Evolutionary conservation across 2,329 filamentous ascomycete genomes (phyloP).

Genomic region (Byssochlamys sp.): DNA sequence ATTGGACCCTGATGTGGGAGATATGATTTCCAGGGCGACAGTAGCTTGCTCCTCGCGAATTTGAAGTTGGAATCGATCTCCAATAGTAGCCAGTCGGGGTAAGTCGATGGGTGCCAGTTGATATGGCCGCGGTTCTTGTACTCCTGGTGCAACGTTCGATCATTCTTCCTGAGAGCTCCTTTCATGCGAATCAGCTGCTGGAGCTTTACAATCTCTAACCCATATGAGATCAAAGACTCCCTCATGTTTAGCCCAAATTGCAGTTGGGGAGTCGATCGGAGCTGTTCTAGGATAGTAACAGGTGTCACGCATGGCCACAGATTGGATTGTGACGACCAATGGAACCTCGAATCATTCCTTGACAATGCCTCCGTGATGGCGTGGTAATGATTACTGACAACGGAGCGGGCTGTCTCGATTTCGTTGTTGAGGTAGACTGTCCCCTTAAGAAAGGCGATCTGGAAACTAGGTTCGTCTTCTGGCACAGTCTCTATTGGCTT

Average conservation of each 20-base stretch:
- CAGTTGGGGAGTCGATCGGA: slow-evolving; percentile 24
- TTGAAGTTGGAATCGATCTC: slow-evolving; percentile 55
- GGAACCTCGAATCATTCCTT: slow-evolving; percentile 16
- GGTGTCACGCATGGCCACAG: slow-evolving; percentile 37
- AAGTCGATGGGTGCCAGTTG: slow-evolving; percentile 47
- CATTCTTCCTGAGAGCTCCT: slow-evolving; percentile 25
- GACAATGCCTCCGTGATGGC: slow-evolving; percentile 12
- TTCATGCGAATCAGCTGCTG: slow-evolving; percentile 39
- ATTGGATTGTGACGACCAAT: slow-evolving; percentile 32
- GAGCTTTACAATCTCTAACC: slow-evolving; percentile 28
- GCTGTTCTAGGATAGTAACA: slow-evolving; percentile 33
- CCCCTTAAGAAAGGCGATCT: background rate
- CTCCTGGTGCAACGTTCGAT: slow-evolving; percentile 35
- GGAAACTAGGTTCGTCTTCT: background rate
- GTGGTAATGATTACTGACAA: slow-evolving; percentile 7
- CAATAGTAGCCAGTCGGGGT: slow-evolving; percentile 56
- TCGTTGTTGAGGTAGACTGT: background rate
- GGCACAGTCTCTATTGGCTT: background rate
- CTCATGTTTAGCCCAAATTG: slow-evolving; percentile 28
- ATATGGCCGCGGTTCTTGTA: slow-evolving; percentile 41
- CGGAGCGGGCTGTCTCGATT: background rate
- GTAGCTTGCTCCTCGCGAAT: slow-evolving; percentile 54
- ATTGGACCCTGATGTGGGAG: slow-evolving; percentile 43
- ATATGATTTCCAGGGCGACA: slow-evolving; percentile 53
- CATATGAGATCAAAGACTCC: slow-evolving; percentile 31